Base-by-base conservation (phyloP, 805 yeast genomes). In the Starmerella sirachaensis region DNA sequence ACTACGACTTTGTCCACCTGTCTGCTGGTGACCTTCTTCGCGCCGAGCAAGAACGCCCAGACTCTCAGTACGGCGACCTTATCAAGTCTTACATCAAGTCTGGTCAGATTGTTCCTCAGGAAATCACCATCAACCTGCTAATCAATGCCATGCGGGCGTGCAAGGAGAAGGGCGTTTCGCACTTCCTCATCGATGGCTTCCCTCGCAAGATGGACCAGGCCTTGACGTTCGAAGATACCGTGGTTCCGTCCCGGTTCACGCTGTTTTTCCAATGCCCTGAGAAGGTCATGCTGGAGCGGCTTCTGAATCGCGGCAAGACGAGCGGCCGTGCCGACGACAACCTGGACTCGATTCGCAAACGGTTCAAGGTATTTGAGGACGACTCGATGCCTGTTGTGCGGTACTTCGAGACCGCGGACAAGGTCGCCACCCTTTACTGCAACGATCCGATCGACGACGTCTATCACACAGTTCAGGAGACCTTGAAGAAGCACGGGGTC, bases 151-250 rank as follows among this genome's bases (percentile, higher is more conserved):
- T 88, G 62, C 52, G 62, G 27, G 77, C 69, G 23, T 44, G 40
- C 13, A 43, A 50, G 33, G 53, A 65, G n/a, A 78, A 80, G 12
- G 65, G 67, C 9, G 68, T 66, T 37, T 20, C 29, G 20, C 74
- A 74, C 49, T 88, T 86, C 58, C 64, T 88, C 52, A 76, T 88
- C 37, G 98, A 88, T 58, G 98, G 98, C 0, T 88, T 91, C 70
- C 98, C 98, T 33, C 73, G 97, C 58, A 84, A 86, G 58, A 88
- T 91, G 96, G 97, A 91, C 61, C 98, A 88, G 65, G 97, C 97
- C 0, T 42, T 79, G 28, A 80, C 88, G n/a, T 88, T 88, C 57
- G 97, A 88, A 62, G 74, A 79, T 65, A 73, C 55, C 58, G 61
- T 64, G 12, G 64, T 62, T 4, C 58, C 51, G n/a, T 52, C 59